Evolutionary conservation across 768 basidiomycete species (phyloP), one percentile per base, ranked within the genome.

Genomic region (Coprinopsis strossmayeri): DNA sequence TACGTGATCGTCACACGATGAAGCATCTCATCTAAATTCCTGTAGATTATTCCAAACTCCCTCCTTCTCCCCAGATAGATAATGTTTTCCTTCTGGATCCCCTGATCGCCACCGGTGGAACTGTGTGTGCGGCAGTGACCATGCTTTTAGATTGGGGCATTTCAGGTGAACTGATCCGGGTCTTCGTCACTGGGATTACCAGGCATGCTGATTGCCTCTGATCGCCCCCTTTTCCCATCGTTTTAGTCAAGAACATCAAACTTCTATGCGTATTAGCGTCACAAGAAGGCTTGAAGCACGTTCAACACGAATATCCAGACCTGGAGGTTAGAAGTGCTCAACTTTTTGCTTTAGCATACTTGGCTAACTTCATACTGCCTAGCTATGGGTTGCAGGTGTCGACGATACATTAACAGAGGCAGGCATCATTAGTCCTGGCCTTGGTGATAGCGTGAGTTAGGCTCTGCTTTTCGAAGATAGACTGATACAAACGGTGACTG

Each of bases 51-150:
- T 93, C 91, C 45, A 94, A 94, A 68, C 74, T 95, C 28, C 93
- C 92, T 11, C 68, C 80, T 30, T 68, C 70, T 7, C 81, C 85
- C 2, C 81, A 84, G 0, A 78, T 94, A 12, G 94, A 97, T 59
- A 65, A 78, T 34, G 82, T 92, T n/a, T 91, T 82, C 67, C 70
- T 98, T 20, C 73, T 97, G 25, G 95, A 98, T 57, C 95, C 95
- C 15, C 68, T 97, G 26, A 84, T 97, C 57, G 95, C 95, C 0
- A 97, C 95, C 2, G 95, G 93, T 45, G 89, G 91, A 10, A 97
- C 95, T 3, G 91, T 89, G 2, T 76, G 78, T 53, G 93, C 95
- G 15, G 94, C 94, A 7, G 63, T 97, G 48, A 59, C 76, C 44
- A 97, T 96, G 91, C 74, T 95, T 45, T 57, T 73, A 1, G 91